Evolutionary conservation across 192 early-diverging fungal species (phyloP).

Genomic region (Glomus cerebriforme): DNA sequence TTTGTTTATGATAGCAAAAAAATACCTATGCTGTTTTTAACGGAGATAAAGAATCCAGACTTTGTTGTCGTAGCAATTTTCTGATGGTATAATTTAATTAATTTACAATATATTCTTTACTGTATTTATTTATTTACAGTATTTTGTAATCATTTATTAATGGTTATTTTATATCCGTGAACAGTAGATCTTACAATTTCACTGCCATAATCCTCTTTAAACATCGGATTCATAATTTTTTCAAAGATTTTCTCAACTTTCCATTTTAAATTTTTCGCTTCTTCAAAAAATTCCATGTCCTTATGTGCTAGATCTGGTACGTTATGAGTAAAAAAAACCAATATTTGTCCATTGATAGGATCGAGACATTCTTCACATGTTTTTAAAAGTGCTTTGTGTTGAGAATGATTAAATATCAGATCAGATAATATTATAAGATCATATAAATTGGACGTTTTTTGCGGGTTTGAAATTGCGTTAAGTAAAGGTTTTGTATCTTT

Average conservation of each 20-base stretch:
- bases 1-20: no score
- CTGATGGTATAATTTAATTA: no score
- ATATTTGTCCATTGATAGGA: conserved; percentile 59
- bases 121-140: no score
- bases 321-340: conserved; percentile 85
- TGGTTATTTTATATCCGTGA: conserved; percentile 66
- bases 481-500: conserved; percentile 47
- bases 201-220: conserved; percentile 83
- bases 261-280: conserved; percentile 62
- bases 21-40: no score
- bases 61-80: no score
- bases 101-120: no score
- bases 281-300: conserved; percentile 83
- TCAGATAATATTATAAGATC: conserved; percentile 87
- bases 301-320: conserved; percentile 74
- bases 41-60: no score
- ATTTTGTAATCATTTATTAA: neutral
- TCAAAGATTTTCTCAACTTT: conserved; percentile 67
- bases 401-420: conserved; percentile 87
- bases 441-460: conserved; percentile 43
- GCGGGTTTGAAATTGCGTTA: conserved; percentile 38
- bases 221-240: conserved; percentile 79
- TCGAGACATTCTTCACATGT: conserved; percentile 65
- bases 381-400: conserved; percentile 74
- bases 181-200: conserved; percentile 78